Percentiles rank a stretch among this genome's conserved stretches.
These are phyloP conservation scores for Grigorovia humatica DNA, from an alignment of 805 yeast genomes.

Conservation along the genomic window DNA sequence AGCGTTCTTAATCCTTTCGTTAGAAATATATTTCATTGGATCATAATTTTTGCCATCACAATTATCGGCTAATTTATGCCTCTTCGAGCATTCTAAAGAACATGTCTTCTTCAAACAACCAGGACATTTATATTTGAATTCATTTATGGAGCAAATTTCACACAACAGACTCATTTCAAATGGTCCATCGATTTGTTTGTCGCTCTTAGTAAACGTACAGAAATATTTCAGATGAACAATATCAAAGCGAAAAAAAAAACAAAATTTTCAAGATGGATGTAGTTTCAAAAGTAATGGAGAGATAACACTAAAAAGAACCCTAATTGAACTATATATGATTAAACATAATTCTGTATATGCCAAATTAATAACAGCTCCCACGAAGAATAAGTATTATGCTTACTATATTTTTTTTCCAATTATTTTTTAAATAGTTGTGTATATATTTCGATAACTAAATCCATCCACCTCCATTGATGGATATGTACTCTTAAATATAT, in stretches of 20 bases:
- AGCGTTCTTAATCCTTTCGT: slow-evolving; percentile 32
- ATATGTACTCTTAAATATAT: too few species aligned
- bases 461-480: neutral
- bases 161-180: slow-evolving; percentile 22
- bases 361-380: neutral
- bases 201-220: too few species aligned
- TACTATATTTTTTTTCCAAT: too few species aligned
- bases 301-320: too few species aligned
- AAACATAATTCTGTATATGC: too few species aligned
- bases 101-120: slow-evolving; percentile 62
- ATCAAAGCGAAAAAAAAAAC: too few species aligned
- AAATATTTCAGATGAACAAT: too few species aligned
- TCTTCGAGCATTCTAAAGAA: slow-evolving; percentile 55
- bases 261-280: too few species aligned
- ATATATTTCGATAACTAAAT: too few species aligned
- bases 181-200: neutral
- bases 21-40: slow-evolving; percentile 45
- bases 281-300: too few species aligned
- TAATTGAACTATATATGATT: too few species aligned
- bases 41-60: slow-evolving; percentile 59
- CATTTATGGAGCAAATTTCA: slow-evolving; percentile 34
- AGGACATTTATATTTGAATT: slow-evolving; percentile 68
- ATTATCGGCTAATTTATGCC: slow-evolving; percentile 50
- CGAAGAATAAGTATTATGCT: neutral
- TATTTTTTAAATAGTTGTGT: too few species aligned